Percentiles rank a stretch among this genome's conserved stretches.
These are phyloP conservation scores for Austropuccinia psidii DNA, from an alignment of 1,284 basidiomycete species.

Conservation along the genomic window DNA sequence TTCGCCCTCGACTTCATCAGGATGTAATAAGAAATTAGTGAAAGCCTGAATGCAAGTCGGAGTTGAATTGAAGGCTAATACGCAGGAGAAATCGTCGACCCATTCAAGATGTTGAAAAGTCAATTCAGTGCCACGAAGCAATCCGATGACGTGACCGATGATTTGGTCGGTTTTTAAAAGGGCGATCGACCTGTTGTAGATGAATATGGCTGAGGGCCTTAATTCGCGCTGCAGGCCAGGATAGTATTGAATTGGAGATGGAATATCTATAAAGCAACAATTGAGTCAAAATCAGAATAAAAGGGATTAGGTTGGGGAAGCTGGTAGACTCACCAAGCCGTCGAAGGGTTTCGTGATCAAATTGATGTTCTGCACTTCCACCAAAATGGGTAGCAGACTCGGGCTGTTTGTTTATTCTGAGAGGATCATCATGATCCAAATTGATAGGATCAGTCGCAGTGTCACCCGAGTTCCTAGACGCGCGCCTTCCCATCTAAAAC, in stretches of 20 bases:
- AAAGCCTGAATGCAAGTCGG: slow-evolving; percentile 8
- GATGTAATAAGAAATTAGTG: slow-evolving; percentile 4
- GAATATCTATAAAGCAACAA: slow-evolving; percentile 11
- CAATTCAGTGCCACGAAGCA: background rate
- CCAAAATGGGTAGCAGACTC: too few species aligned
- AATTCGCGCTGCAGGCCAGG: slow-evolving; percentile 11
- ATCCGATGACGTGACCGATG: slow-evolving; percentile 15
- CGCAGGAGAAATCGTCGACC: slow-evolving; percentile 32
- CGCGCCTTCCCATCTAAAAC: too few species aligned
- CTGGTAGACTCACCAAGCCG: background rate
- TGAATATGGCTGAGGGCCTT: slow-evolving; percentile 17
- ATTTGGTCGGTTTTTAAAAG: slow-evolving; percentile 20
- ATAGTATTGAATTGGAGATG: slow-evolving; percentile 5
- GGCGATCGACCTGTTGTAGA: slow-evolving; percentile 32
- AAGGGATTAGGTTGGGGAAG: background rate
- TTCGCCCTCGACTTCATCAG: slow-evolving; percentile 33
- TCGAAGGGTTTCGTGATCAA: background rate
- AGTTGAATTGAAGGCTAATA: background rate
- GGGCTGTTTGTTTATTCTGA: too few species aligned
- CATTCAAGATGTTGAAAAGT: slow-evolving; percentile 29
- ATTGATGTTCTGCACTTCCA: background rate
- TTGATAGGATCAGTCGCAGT: too few species aligned
- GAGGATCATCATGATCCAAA: too few species aligned
- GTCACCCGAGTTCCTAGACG: too few species aligned
- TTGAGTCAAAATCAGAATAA: background rate